phyloP scores from a whole-genome alignment of 2,329 filamentous ascomycete genomes.

The Ceratocystis harringtonii region DNA sequence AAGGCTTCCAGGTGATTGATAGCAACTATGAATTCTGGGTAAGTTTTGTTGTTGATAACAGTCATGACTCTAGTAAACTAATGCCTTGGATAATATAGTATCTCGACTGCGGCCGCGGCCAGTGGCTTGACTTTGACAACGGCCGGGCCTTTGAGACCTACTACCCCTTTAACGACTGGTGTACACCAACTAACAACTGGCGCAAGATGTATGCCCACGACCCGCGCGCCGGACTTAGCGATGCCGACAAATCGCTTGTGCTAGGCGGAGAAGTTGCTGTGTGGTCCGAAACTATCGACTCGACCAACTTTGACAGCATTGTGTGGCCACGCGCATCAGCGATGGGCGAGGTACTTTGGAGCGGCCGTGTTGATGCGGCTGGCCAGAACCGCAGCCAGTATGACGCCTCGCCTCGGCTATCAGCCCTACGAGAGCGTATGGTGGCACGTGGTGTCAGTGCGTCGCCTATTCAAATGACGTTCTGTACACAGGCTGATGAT shows the following conservation, averaged over 20 bases:
- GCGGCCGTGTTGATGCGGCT: constrained; percentile 47
- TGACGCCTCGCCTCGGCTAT: constrained; percentile 52
- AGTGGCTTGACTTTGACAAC: constrained; percentile 59
- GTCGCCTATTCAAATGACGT: constrained; percentile 54
- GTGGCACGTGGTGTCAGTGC: constrained; percentile 51
- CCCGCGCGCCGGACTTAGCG: constrained; percentile 48
- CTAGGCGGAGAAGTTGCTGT: constrained; percentile 69
- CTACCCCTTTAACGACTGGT: constrained; percentile 71
- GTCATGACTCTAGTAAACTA: constrained; percentile 12
- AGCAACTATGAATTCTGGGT: constrained; percentile 69
- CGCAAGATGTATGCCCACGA: constrained; percentile 67
- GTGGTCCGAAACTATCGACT: constrained; percentile 69
- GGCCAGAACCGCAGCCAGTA: constrained; percentile 58
- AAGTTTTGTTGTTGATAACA: constrained; percentile 23
- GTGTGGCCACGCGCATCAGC: constrained; percentile 66
- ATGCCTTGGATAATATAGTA: constrained; percentile 36
- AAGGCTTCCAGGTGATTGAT: constrained; percentile 56
- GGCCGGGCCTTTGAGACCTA: constrained; percentile 35
- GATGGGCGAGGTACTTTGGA: constrained; percentile 69
- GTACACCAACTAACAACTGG: constrained; percentile 68
- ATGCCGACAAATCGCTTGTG: constrained; percentile 48
- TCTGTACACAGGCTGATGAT: constrained; percentile 47
- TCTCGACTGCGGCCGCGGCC: constrained; percentile 67
- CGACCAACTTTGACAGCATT: constrained; percentile 56
- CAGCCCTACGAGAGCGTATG: constrained; percentile 63